Evolutionary conservation across 768 basidiomycete genomes (phyloP).

Genomic region (Calvatia gigantea): DNA sequence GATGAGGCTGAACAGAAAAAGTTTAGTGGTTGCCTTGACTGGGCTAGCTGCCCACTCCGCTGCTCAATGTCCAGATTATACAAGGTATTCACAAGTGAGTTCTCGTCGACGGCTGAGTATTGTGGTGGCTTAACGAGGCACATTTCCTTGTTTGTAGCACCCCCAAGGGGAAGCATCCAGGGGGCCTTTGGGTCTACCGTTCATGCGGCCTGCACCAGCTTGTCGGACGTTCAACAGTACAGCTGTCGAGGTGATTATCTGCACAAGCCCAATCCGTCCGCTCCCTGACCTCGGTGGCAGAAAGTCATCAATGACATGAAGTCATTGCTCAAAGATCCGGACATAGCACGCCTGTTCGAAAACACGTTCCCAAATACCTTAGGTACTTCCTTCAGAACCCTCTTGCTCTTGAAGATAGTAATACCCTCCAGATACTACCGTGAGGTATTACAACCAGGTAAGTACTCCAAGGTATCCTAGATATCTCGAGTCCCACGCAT

Average conservation of each 20-base stretch:
- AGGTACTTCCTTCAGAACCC: constrained; percentile 33
- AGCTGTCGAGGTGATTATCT: constrained; percentile 57
- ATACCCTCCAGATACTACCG: constrained; percentile 59
- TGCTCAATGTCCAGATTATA: constrained; percentile 60
- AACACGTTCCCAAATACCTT: constrained; percentile 83
- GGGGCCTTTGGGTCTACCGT: constrained; percentile 63
- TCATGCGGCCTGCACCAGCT: constrained; percentile 64
- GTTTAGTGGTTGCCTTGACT: constrained; percentile 20
- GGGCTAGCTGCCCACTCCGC: constrained; percentile 21
- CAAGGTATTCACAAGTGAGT: constrained; percentile 51
- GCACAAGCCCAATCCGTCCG: neutral
- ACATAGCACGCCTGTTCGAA: constrained; percentile 74
- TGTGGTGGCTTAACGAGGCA: constrained; percentile 4
- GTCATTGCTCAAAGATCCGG: constrained; percentile 66
- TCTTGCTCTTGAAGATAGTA: neutral
- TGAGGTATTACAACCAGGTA: constrained; percentile 70
- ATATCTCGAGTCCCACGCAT: no score
- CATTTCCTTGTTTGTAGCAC: constrained; percentile 28
- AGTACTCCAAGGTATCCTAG: constrained; percentile 1
- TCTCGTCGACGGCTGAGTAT: neutral
- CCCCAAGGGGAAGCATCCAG: constrained; percentile 59
- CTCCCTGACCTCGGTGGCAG: constrained; percentile 27
- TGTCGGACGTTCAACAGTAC: constrained; percentile 78
- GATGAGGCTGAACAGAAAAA: constrained; percentile 19
- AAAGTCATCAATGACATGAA: constrained; percentile 77